Conservation (phyloP, 139 green algal species). For the Trebouxia sp. region DNA sequence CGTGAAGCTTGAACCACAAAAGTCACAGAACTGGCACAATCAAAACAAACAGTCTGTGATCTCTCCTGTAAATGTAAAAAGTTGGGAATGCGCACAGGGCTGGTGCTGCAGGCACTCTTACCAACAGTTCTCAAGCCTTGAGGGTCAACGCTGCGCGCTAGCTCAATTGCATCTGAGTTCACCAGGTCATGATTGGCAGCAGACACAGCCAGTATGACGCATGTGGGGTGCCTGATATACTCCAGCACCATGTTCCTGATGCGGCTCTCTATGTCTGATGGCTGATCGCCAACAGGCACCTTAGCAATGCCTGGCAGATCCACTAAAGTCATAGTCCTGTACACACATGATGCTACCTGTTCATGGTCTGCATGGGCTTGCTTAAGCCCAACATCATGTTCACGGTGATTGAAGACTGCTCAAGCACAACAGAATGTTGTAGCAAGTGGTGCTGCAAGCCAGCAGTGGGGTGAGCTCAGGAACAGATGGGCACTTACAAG, state of each 20-base stretch:
- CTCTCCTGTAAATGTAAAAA: no score
- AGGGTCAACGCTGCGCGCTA: conserved; percentile 88
- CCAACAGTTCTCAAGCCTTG: conserved; percentile 71
- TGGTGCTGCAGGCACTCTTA: no score
- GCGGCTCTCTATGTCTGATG: conserved; percentile 90
- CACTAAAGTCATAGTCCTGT: conserved; percentile 97
- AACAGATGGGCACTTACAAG: conserved; percentile 65
- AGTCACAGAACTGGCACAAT: no score
- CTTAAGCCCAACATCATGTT: neutral
- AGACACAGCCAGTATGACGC: conserved; percentile 93
- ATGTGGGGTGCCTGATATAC: conserved; percentile 88
- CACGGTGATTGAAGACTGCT: no score
- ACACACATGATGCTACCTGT: no score
- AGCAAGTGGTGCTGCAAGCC: no score
- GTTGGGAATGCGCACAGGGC: no score
- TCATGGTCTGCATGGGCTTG: neutral
- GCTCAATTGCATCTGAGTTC: conserved; percentile 91
- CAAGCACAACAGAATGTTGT: neutral
- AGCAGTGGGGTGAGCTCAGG: no score
- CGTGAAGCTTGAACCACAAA: no score
- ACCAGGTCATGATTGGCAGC: conserved; percentile 96
- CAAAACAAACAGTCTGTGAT: no score
- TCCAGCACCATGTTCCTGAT: conserved; percentile 86
- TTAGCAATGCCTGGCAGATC: conserved; percentile 96
- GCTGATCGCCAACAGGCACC: conserved; percentile 98